Evolutionary conservation across 306 rosid genomes (phyloP).

Genomic region (Cicer judaicum): DNA sequence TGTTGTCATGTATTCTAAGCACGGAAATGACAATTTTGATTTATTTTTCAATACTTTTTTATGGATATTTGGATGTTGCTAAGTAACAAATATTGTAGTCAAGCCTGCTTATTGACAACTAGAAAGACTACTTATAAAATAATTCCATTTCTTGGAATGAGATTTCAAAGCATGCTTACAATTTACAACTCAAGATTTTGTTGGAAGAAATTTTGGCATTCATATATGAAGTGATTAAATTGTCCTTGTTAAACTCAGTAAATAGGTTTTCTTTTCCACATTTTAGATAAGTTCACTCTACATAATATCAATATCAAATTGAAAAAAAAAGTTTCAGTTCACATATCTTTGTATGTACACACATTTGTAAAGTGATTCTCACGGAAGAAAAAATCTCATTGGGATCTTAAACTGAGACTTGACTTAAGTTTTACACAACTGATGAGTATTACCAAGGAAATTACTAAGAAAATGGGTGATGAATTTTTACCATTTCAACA

Average conservation of each 20-base stretch:
- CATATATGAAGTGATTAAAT: constrained; percentile 10
- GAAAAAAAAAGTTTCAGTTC: not conserved
- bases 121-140: not conserved
- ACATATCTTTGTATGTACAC: not conserved
- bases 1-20: constrained; percentile 31
- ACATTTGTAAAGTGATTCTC: constrained; percentile 20
- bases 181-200: constrained; percentile 8
- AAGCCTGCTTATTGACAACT: constrained; percentile 26
- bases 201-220: constrained; percentile 7
- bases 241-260: constrained; percentile 10
- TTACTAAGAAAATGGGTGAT: constrained; percentile 30
- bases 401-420: constrained; percentile 11
- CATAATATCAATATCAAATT: not conserved
- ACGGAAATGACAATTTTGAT: constrained; percentile 4
- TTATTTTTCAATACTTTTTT: not conserved
- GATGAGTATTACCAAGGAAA: constrained; percentile 10
- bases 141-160: constrained; percentile 31
- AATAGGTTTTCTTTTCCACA: not conserved
- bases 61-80: constrained; percentile 38
- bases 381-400: constrained; percentile 13
- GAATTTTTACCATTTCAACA: constrained; percentile 9
- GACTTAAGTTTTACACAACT: not conserved
- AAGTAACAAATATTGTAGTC: constrained; percentile 18
- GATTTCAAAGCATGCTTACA: constrained; percentile 36
- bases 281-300: constrained; percentile 7